Evolutionary conservation across 139 green algal species (phyloP).

Genomic region (Pleodorina starrii): DNA sequence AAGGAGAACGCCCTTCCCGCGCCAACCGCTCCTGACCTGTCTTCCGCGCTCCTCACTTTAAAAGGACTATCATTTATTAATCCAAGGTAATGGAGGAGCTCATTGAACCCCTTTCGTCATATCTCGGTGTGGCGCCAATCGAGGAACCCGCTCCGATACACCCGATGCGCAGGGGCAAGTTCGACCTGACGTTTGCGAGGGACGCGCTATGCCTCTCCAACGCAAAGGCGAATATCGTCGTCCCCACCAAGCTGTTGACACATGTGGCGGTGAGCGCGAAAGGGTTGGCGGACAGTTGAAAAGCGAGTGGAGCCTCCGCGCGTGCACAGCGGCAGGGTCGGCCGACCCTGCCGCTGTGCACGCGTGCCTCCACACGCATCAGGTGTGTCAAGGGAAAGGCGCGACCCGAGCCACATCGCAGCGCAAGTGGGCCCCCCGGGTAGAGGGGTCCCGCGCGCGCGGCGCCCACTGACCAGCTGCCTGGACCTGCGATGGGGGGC

Average conservation of each 20-base stretch:
- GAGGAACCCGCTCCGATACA: background rate
- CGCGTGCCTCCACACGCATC: too few relatives aligned
- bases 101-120: background rate
- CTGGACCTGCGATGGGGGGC: too few relatives aligned
- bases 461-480: too few relatives aligned
- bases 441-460: too few relatives aligned
- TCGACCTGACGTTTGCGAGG: background rate
- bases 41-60: background rate
- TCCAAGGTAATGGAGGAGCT: background rate
- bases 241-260: background rate
- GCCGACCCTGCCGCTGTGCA: too few relatives aligned
- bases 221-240: background rate
- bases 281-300: background rate
- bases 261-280: slow-evolving; percentile 48
- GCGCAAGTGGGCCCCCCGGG: too few relatives aligned
- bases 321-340: too few relatives aligned
- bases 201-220: slow-evolving; percentile 12
- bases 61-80: slow-evolving; percentile 26
- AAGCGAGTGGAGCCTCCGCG: too few relatives aligned
- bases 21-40: background rate
- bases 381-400: too few relatives aligned
- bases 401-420: too few relatives aligned
- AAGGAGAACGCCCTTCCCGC: slow-evolving; percentile 2
- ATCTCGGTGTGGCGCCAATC: background rate
- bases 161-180: slow-evolving; percentile 28